These are phyloP conservation scores for Protea cynaroides DNA, from an alignment of 164 flowering plant species.

Conservation along the genomic window DNA sequence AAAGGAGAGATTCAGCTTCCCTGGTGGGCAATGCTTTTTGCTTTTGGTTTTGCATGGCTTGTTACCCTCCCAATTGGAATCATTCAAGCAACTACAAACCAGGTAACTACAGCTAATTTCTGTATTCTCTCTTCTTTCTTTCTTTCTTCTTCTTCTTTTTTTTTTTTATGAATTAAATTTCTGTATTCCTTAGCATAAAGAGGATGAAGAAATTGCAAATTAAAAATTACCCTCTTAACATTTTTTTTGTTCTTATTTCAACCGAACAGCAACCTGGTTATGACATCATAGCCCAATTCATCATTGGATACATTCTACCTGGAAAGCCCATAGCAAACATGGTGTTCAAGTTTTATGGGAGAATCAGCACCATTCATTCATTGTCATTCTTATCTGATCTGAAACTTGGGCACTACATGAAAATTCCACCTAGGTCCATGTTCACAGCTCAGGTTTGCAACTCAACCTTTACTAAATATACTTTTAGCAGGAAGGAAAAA, in stretches of 20 bases:
- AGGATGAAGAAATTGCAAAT: neutral
- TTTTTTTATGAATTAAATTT: too few relatives aligned
- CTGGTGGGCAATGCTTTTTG: conserved; percentile 49
- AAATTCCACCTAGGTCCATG: conserved; percentile 94
- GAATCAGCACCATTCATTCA: conserved; percentile 90
- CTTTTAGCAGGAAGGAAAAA: too few relatives aligned
- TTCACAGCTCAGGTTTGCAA: conserved; percentile 75
- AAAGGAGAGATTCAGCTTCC: conserved; percentile 15
- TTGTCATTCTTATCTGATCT: conserved; percentile 90
- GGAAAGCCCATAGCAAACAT: conserved; percentile 92
- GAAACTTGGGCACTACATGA: conserved; percentile 98
- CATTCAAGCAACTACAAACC: conserved; percentile 96
- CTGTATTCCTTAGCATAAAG: too few relatives aligned
- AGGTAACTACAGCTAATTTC: conserved; percentile 36
- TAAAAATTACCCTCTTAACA: neutral
- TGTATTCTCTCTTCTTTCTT: neutral
- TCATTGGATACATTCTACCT: conserved; percentile 72
- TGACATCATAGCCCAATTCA: conserved; percentile 93
- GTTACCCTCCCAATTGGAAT: conserved; percentile 93
- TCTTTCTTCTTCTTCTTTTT: neutral
- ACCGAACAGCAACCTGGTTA: conserved; percentile 89
- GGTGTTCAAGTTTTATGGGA: conserved; percentile 92
- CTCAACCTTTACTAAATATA: neutral
- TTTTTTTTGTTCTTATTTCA: neutral
- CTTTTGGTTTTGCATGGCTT: conserved; percentile 67